Percentiles rank a stretch among this genome's conserved stretches.
phyloP scores from a whole-genome alignment of 148 eudicot genomes.

The Pharnaceum exiguum region DNA sequence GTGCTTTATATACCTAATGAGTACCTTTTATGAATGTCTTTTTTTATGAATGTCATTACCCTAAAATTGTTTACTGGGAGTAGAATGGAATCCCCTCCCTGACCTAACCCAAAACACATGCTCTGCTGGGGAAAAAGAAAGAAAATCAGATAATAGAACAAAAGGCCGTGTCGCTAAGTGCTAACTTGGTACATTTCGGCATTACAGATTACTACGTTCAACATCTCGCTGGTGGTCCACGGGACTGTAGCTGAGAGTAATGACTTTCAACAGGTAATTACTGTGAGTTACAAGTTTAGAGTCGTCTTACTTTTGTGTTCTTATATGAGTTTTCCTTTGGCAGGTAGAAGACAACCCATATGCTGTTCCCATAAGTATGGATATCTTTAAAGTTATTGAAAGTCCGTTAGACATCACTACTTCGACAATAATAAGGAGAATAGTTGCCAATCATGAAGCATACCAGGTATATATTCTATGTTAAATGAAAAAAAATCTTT shows the following conservation, averaged over 20 bases:
- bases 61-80: too few species aligned
- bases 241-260: slow-evolving; percentile 89
- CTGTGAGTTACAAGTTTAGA: neutral
- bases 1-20: too few species aligned
- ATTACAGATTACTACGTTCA: slow-evolving; percentile 84
- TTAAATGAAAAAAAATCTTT: too few species aligned
- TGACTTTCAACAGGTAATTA: slow-evolving; percentile 59
- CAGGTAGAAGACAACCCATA: slow-evolving; percentile 82
- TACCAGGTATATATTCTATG: slow-evolving; percentile 57
- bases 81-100: too few species aligned
- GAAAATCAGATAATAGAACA: too few species aligned
- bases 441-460: slow-evolving; percentile 92
- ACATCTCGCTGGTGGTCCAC: slow-evolving; percentile 84
- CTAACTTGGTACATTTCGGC: too few species aligned
- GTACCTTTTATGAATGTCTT: too few species aligned
- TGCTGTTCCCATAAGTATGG: slow-evolving; percentile 71
- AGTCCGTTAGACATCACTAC: slow-evolving; percentile 95
- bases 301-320: slow-evolving; percentile 1
- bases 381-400: slow-evolving; percentile 64
- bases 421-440: slow-evolving; percentile 84
- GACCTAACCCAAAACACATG: too few species aligned
- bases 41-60: too few species aligned
- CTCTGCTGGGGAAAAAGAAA: too few species aligned
- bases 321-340: slow-evolving; percentile 14
- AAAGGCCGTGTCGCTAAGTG: too few species aligned